Conservation (phyloP, 1,284 basidiomycete genomes). For the Vanrija sp. region DNA sequence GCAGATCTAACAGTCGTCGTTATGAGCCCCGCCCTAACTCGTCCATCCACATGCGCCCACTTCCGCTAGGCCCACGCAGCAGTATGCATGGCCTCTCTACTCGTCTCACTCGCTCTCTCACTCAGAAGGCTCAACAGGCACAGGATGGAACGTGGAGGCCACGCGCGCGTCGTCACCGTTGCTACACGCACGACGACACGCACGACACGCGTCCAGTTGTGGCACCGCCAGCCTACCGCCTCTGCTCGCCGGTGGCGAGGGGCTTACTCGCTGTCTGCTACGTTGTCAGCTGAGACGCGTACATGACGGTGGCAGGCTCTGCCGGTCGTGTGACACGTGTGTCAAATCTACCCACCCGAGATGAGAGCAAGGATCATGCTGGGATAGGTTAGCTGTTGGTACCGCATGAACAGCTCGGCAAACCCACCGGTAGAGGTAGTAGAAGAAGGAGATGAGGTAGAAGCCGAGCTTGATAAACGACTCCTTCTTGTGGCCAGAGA, state of each 20-base stretch:
- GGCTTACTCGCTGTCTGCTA: slow-evolving; percentile 1
- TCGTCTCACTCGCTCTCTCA: no score
- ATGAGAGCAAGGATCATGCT: slow-evolving; percentile 86
- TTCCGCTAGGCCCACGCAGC: no score
- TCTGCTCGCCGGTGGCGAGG: not conserved
- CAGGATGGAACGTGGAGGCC: no score
- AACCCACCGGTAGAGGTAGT: slow-evolving; percentile 87
- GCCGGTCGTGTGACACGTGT: not conserved
- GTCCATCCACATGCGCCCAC: no score
- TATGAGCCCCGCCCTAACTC: no score
- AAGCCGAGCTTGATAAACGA: slow-evolving; percentile 94
- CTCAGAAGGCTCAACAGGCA: no score
- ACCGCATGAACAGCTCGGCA: not conserved
- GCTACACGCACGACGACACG: not conserved
- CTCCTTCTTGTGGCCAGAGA: slow-evolving; percentile 93
- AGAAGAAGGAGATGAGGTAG: slow-evolving; percentile 92
- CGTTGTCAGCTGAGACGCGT: not conserved
- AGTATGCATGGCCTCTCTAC: no score
- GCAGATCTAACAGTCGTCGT: no score
- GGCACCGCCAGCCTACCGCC: not conserved
- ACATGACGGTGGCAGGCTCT: not conserved
- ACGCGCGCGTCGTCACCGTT: not conserved
- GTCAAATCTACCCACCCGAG: slow-evolving; percentile 52
- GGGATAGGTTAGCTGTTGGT: slow-evolving; percentile 1
- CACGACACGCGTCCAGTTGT: not conserved